Conservation (phyloP, 768 basidiomycete genomes). For the Tricholoma furcatifolium region DNA sequence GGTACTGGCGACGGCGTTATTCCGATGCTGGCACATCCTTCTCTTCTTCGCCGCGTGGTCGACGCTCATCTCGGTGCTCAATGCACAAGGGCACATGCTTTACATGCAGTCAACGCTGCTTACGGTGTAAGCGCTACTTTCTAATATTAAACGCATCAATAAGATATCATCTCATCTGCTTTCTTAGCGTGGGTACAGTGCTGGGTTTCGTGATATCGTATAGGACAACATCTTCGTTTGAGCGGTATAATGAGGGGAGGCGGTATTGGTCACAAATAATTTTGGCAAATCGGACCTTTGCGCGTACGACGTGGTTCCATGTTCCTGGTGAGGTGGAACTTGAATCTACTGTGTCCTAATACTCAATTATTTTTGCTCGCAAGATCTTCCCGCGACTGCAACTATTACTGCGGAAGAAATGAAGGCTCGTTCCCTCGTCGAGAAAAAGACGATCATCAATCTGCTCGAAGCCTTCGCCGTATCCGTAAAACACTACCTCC, state of each 20-base stretch:
- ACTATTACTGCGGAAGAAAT: conserved; percentile 25
- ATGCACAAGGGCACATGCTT: conserved; percentile 40
- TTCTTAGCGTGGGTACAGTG: conserved; percentile 53
- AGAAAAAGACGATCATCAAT: conserved; percentile 70
- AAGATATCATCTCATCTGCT: background rate
- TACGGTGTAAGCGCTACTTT: conserved; percentile 53
- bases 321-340: conserved; percentile 43
- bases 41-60: conserved; percentile 66
- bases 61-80: conserved; percentile 53
- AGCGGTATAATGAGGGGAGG: conserved; percentile 76
- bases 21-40: conserved; percentile 67
- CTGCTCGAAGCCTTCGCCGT: conserved; percentile 65
- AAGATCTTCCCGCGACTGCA: conserved; percentile 23
- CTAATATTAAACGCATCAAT: conserved; percentile 23
- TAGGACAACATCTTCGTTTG: conserved; percentile 69
- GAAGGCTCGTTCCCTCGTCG: conserved; percentile 51
- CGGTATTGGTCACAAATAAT: conserved; percentile 70
- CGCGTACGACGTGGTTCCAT: conserved; percentile 68
- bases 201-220: conserved; percentile 76
- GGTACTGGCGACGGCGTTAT: conserved; percentile 43
- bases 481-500: conserved; percentile 68
- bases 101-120: conserved; percentile 54
- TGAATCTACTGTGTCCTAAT: background rate
- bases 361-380: no score
- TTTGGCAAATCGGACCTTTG: conserved; percentile 52